Evolutionary conservation across 2,329 filamentous ascomycete genomes (phyloP).

Genomic region (Beauveria bassiana): DNA sequence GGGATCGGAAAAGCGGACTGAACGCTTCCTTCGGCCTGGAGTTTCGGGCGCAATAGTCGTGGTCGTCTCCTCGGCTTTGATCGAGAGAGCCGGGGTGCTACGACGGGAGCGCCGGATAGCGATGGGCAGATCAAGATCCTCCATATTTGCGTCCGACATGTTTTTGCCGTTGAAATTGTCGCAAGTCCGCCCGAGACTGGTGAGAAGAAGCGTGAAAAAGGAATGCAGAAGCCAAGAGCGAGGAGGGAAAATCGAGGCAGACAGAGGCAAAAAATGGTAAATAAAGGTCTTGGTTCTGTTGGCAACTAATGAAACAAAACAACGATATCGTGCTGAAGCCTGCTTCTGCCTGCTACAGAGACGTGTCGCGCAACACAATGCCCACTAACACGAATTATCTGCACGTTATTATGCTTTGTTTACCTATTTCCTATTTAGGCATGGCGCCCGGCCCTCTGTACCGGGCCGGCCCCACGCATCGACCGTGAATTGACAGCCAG

Average conservation of each 20-base stretch:
- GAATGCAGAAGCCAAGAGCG: background rate
- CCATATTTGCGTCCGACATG: conserved; percentile 21
- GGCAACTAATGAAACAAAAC: conserved; percentile 9
- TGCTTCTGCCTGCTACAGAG: conserved; percentile 11
- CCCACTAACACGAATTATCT: conserved; percentile 8
- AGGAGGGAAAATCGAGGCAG: background rate
- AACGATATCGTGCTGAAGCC: conserved; percentile 2
- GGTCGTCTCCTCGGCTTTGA: conserved; percentile 17
- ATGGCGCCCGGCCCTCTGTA: conserved; percentile 23
- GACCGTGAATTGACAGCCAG: conserved; percentile 22
- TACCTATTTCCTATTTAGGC: conserved; percentile 35
- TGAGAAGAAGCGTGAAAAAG: background rate
- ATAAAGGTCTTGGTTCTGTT: background rate
- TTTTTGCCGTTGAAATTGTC: background rate
- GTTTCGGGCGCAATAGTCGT: conserved; percentile 16
- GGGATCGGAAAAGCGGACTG: conserved; percentile 54
- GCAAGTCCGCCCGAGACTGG: background rate
- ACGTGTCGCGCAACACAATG: conserved; percentile 10
- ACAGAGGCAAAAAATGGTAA: background rate
- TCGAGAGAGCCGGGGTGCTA: conserved; percentile 26
- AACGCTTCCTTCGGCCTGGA: conserved; percentile 32
- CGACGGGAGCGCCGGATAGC: conserved; percentile 49
- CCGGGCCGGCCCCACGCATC: conserved; percentile 15
- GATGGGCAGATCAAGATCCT: conserved; percentile 40
- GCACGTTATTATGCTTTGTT: conserved; percentile 29